phyloP scores from a whole-genome alignment of 2,329 filamentous ascomycete genomes.

The Alternaria ethzedia region DNA sequence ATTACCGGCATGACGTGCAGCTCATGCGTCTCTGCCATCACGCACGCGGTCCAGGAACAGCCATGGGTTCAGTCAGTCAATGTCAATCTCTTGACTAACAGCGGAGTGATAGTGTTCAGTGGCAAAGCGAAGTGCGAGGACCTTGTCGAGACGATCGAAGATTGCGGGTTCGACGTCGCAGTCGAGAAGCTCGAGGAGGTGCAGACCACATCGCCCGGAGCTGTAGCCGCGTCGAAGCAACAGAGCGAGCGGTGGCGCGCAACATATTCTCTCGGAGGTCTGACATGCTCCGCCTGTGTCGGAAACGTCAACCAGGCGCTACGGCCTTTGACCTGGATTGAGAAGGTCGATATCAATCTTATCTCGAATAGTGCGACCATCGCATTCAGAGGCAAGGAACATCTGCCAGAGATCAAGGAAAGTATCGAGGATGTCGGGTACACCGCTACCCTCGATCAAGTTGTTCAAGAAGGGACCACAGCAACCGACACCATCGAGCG shows the following conservation, averaged over 20 bases:
- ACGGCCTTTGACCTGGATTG: conserved; percentile 54
- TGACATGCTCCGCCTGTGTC: conserved; percentile 65
- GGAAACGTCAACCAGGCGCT: conserved; percentile 57
- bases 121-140: conserved; percentile 52
- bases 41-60: conserved; percentile 56
- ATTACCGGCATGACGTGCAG: conserved; percentile 68
- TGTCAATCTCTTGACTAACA: conserved; percentile 61
- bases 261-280: conserved; percentile 61
- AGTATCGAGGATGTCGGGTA: conserved; percentile 58
- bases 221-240: not conserved
- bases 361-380: conserved; percentile 59
- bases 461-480: conserved; percentile 19
- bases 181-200: conserved; percentile 43
- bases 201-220: not conserved
- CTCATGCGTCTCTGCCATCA: conserved; percentile 61
- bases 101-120: conserved; percentile 57
- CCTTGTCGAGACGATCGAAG: conserved; percentile 60
- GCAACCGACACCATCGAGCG: conserved; percentile 25
- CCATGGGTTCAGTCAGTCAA: conserved; percentile 56
- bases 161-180: conserved; percentile 51
- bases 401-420: conserved; percentile 54
- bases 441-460: conserved; percentile 47
- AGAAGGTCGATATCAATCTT: conserved; percentile 58
- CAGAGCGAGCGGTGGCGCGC: conserved; percentile 45
- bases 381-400: conserved; percentile 55